Conservation (phyloP, 257 asterid genomes). For the Forsythia viridissima region DNA sequence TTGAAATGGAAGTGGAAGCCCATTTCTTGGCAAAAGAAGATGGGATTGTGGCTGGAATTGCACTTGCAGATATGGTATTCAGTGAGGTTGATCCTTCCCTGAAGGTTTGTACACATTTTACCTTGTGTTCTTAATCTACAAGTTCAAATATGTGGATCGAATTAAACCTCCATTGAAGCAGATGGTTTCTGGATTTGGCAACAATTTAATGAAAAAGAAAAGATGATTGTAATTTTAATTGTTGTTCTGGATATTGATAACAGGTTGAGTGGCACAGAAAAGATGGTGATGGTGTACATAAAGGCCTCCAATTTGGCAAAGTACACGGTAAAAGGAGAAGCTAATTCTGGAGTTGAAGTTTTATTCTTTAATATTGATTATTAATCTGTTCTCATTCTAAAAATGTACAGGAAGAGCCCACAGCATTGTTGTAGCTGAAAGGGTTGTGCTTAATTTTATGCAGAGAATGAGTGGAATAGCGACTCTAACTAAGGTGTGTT, state of each 20-base stretch:
- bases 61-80: conserved; percentile 90
- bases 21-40: conserved; percentile 90
- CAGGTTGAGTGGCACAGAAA: conserved; percentile 81
- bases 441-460: conserved; percentile 98
- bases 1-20: conserved; percentile 90
- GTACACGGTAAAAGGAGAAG: conserved; percentile 59
- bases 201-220: conserved; percentile 3
- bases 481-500: conserved; percentile 81
- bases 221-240: not conserved
- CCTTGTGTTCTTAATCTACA: not conserved
- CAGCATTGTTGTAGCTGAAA: conserved; percentile 85
- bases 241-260: conserved; percentile 19
- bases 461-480: conserved; percentile 99
- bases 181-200: not conserved
- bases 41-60: conserved; percentile 89
- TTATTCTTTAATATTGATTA: not conserved
- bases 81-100: conserved; percentile 80
- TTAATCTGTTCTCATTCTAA: conserved; percentile 6
- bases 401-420: conserved; percentile 77
- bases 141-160: not conserved
- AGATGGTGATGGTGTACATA: conserved; percentile 82
- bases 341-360: not conserved
- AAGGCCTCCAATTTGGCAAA: conserved; percentile 92
- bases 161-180: not conserved
- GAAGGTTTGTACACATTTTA: conserved; percentile 40